These are phyloP conservation scores for Pseudopediastrum boryanum DNA, from an alignment of 139 green algal species.

Conservation along the genomic window DNA sequence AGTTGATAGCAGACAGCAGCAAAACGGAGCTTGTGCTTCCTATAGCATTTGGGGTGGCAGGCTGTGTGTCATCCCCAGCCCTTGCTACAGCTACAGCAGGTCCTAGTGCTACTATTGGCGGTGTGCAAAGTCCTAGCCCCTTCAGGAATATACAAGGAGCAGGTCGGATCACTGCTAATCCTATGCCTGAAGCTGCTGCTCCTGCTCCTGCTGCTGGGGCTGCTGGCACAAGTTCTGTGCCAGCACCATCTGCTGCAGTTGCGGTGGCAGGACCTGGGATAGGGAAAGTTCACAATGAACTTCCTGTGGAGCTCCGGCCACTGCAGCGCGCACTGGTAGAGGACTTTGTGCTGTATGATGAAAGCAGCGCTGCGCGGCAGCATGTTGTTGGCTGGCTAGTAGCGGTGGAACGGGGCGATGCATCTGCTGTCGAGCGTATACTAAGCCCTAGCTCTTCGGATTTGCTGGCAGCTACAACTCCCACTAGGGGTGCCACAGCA, in stretches of 20 bases:
- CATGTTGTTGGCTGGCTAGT: constrained; percentile 38
- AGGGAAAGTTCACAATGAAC: neutral
- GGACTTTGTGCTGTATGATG: constrained; percentile 40
- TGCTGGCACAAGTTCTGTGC: neutral
- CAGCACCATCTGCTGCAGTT: neutral
- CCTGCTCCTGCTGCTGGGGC: neutral
- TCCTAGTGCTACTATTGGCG: too few relatives aligned
- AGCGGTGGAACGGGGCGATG: constrained; percentile 22
- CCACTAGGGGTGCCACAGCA: constrained; percentile 2
- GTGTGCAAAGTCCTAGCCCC: too few relatives aligned
- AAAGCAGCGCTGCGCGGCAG: constrained; percentile 29
- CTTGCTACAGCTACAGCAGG: too few relatives aligned
- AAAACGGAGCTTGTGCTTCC: neutral
- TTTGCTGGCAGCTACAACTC: constrained; percentile 25
- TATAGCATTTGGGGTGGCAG: neutral
- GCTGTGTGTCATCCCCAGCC: too few relatives aligned
- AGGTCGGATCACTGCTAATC: too few relatives aligned
- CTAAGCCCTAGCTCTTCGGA: constrained; percentile 18
- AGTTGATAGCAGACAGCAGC: neutral
- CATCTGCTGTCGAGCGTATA: constrained; percentile 14
- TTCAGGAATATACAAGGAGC: too few relatives aligned
- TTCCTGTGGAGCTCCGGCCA: neutral
- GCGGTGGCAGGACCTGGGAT: neutral
- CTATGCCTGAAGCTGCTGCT: neutral
- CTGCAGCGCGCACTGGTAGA: constrained; percentile 34